These are phyloP conservation scores for Exsudoporus frostii DNA, from an alignment of 768 basidiomycete species.

Conservation along the genomic window DNA sequence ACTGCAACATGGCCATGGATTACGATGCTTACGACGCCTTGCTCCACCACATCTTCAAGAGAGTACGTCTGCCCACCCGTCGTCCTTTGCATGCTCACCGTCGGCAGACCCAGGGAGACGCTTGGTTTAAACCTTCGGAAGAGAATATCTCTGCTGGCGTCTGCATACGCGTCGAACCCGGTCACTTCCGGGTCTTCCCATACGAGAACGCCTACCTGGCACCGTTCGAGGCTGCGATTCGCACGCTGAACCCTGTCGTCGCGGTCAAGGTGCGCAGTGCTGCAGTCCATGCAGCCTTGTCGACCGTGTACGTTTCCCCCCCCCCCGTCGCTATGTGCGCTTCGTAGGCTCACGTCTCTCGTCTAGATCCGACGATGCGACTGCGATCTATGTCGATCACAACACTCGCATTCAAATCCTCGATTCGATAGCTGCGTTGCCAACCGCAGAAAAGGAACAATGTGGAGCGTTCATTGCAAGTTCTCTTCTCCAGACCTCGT, in stretches of 20 bases:
- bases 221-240: conserved; percentile 80
- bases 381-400: conserved; percentile 64
- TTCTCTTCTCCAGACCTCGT: conserved; percentile 7
- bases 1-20: conserved; percentile 30
- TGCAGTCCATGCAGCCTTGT: conserved; percentile 74
- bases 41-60: conserved; percentile 75
- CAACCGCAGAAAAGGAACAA: conserved; percentile 85
- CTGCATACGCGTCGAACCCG: conserved; percentile 65
- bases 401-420: conserved; percentile 88
- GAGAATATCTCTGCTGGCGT: conserved; percentile 80
- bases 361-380: conserved; percentile 53
- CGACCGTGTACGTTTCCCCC: conserved; percentile 52
- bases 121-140: conserved; percentile 84
- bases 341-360: conserved; percentile 1
- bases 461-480: conserved; percentile 82
- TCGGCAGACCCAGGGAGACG: conserved; percentile 70
- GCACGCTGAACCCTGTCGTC: conserved; percentile 75
- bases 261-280: conserved; percentile 80
- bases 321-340: background rate
- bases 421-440: conserved; percentile 62
- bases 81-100: background rate
- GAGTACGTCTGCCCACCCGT: conserved; percentile 40
- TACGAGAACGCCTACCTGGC: conserved; percentile 79
- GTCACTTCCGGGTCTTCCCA: conserved; percentile 77
- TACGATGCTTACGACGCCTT: conserved; percentile 81